These are phyloP conservation scores for Sclerotinia subarctica DNA, from an alignment of 2,329 filamentous ascomycete species.

Conservation along the genomic window DNA sequence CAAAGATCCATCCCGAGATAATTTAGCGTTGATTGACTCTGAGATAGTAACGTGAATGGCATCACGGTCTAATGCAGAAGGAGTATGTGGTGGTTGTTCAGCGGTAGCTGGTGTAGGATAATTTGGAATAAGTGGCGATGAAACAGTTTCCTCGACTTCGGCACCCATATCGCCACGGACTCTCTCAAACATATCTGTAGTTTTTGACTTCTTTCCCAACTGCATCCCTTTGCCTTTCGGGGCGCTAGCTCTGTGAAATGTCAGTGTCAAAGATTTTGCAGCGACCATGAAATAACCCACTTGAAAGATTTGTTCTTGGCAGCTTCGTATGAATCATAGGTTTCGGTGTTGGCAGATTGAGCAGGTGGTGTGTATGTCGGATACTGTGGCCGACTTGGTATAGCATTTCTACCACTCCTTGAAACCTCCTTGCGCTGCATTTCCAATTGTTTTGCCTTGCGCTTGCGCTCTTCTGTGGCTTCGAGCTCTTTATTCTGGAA, in stretches of 20 bases:
- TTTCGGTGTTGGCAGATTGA: conserved; percentile 70
- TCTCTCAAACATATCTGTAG: conserved; percentile 94
- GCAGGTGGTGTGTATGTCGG: conserved; percentile 83
- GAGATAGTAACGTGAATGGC: conserved; percentile 84
- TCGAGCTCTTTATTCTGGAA: conserved; percentile 94
- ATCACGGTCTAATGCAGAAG: conserved; percentile 72
- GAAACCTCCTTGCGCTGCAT: conserved; percentile 97
- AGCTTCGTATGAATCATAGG: conserved; percentile 91
- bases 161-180: conserved; percentile 88
- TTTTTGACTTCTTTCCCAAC: conserved; percentile 97
- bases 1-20: conserved; percentile 82
- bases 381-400: conserved; percentile 76
- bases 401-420: conserved; percentile 63
- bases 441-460: conserved; percentile 97
- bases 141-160: conserved; percentile 67
- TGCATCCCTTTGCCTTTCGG: conserved; percentile 98
- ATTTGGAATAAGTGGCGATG: conserved; percentile 61
- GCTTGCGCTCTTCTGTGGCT: conserved; percentile 95
- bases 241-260: conserved; percentile 50
- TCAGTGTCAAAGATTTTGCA: conserved; percentile 32
- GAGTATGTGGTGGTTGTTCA: conserved; percentile 51
- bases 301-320: conserved; percentile 95
- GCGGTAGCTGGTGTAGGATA: conserved; percentile 49
- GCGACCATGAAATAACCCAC: conserved; percentile 46
- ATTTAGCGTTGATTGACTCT: conserved; percentile 84